Evolutionary conservation across 2,329 filamentous ascomycete species (phyloP), one percentile per base, ranked within the genome.

Genomic region (Zymoseptoria passerinii): DNA sequence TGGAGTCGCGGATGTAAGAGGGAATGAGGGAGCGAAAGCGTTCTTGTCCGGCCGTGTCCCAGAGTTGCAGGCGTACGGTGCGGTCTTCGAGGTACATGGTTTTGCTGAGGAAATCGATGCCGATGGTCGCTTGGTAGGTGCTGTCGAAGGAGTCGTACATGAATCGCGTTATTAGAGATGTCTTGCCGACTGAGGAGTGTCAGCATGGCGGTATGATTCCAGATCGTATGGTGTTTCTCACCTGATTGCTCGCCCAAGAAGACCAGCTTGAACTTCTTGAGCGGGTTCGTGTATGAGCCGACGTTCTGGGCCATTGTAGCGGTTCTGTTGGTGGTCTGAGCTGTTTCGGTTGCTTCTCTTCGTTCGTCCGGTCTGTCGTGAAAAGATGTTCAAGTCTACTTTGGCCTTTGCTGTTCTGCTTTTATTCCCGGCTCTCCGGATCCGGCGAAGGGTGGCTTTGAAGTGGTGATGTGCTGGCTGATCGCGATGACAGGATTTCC

Each of bases 71-170:
- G 71, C 95, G 89, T 62, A 99, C 94, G 49, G 94, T 99, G 73
- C 94, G 85, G 80, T 99, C 94, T 79, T 99, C 94, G 62, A 99
- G 87, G 77, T 99, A 99, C 95, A 99, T 99, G 57, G 94, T 99
- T 90, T 99, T 99, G 71, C 92, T 96, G 67, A 99, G 84, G 74
- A 99, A 99, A 78, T 99, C 94, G 79, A 99, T 99, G 72, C 94
- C 94, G 72, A 99, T 97, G 48, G 94, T 99, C 58, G 94, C 94
- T 78, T 99, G 94, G 79, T 99, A 99, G 82, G 92, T 97, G 78
- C 95, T 96, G 81, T 99, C 94, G 81, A 99, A 99, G 52, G 94
- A 97, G 77, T 99, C 94, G 82, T 99, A 99, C 94, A 99, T 99
- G 81, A 99, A 99, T 65, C 94, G 87, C 66, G 94, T 99, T 75